Evolutionary conservation across 345 rosid genomes (phyloP).

Genomic region (Gynandropsis gynandra): DNA sequence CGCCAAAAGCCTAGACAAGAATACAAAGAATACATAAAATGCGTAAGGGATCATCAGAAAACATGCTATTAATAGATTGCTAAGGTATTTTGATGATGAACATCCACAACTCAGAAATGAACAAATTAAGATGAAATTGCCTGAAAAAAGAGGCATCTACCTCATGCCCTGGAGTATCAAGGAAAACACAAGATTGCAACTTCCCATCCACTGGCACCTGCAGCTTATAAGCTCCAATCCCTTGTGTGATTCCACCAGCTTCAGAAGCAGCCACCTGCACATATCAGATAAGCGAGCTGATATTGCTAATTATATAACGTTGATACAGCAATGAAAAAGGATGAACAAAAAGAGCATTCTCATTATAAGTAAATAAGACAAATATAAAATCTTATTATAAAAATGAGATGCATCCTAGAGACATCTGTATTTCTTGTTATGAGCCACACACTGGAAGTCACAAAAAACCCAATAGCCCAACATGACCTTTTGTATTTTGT

Average conservation of each 20-base stretch:
- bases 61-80: constrained; percentile 10
- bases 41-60: constrained; percentile 2
- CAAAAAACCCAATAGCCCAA: constrained; percentile 10
- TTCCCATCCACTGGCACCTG: constrained; percentile 75
- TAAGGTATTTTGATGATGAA: constrained; percentile 3
- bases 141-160: constrained; percentile 32
- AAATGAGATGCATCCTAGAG: constrained; percentile 5
- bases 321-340: constrained; percentile 1
- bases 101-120: constrained; percentile 5
- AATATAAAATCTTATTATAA: constrained; percentile 2
- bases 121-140: constrained; percentile 5
- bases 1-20: constrained; percentile 86
- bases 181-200: constrained; percentile 77
- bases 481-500: neutral
- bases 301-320: constrained; percentile 11
- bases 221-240: constrained; percentile 93
- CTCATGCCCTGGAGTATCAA: constrained; percentile 99
- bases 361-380: neutral
- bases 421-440: constrained; percentile 6
- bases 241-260: constrained; percentile 99
- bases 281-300: constrained; percentile 25
- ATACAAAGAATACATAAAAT: constrained; percentile 23
- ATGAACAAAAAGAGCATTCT: neutral
- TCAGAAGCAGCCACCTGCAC: constrained; percentile 89
- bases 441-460: constrained; percentile 2